Conservation (phyloP, 1,139 yeast species). For the Geotrichum phurueaensis region DNA sequence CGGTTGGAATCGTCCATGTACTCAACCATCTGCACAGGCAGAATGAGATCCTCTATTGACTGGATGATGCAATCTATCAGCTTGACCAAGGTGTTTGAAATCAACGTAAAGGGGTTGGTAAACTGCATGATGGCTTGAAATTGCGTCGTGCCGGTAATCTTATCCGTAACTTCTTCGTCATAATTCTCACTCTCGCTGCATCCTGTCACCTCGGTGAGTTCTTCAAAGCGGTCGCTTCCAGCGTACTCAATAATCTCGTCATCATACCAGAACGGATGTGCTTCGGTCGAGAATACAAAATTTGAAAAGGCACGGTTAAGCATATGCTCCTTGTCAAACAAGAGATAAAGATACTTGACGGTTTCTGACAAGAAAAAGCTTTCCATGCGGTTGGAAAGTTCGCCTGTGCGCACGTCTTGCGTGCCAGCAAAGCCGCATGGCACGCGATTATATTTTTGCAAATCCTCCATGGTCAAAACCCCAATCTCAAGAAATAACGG, state of each 20-base stretch:
- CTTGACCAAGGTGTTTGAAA: not conserved
- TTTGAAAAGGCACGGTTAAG: constrained; percentile 47
- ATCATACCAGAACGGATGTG: constrained; percentile 78
- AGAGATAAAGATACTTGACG: constrained; percentile 69
- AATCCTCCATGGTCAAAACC: constrained; percentile 50
- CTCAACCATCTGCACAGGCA: not conserved
- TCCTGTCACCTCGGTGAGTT: not conserved
- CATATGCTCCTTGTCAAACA: constrained; percentile 65
- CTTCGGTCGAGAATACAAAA: constrained; percentile 84
- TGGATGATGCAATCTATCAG: not conserved
- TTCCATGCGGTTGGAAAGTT: constrained; percentile 77
- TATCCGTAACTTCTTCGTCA: not conserved
- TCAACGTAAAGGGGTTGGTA: not conserved
- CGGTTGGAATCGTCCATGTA: not conserved
- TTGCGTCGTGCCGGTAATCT: not conserved
- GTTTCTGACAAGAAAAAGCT: constrained; percentile 86
- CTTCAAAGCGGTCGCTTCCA: constrained; percentile 2
- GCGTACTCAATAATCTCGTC: constrained; percentile 27
- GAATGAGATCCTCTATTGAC: not conserved
- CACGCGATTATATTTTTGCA: constrained; percentile 48
- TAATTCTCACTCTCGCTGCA: not conserved
- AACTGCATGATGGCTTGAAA: not conserved
- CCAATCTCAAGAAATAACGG: constrained; percentile 80
- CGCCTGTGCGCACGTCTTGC: constrained; percentile 60
- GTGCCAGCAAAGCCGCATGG: constrained; percentile 80